Conservation (phyloP, 768 basidiomycete genomes). For the Podaxis sp. region DNA sequence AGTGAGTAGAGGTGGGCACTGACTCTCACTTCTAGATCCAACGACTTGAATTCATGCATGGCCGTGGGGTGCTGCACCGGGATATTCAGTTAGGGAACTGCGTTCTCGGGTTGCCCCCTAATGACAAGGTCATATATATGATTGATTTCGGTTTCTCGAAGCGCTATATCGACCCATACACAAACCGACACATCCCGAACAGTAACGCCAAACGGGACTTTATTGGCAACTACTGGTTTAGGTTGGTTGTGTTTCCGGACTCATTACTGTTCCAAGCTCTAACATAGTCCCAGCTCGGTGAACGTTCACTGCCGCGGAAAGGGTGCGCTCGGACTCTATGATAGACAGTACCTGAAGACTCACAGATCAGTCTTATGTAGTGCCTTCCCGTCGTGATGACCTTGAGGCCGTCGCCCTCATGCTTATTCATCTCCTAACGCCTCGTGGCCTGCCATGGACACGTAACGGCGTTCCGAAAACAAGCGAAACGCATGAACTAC, state of each 20-base stretch:
- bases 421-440: slow-evolving; percentile 79
- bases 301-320: slow-evolving; percentile 76
- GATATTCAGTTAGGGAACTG: slow-evolving; percentile 83
- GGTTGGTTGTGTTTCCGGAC: slow-evolving; percentile 30
- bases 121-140: slow-evolving; percentile 69
- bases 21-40: slow-evolving; percentile 48
- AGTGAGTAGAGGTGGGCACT: background rate
- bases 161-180: slow-evolving; percentile 65
- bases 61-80: slow-evolving; percentile 69
- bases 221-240: slow-evolving; percentile 86
- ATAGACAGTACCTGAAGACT: slow-evolving; percentile 9
- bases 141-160: slow-evolving; percentile 88
- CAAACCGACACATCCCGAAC: slow-evolving; percentile 70
- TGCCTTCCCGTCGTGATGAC: slow-evolving; percentile 78
- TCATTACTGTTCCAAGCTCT: background rate
- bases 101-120: slow-evolving; percentile 58
- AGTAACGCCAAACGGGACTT: slow-evolving; percentile 69
- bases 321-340: slow-evolving; percentile 40
- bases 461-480: slow-evolving; percentile 79
- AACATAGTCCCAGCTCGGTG: slow-evolving; percentile 46
- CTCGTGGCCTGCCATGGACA: slow-evolving; percentile 75
- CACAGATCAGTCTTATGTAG: slow-evolving; percentile 32
- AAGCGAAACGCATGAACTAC: slow-evolving; percentile 55
- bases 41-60: slow-evolving; percentile 76
- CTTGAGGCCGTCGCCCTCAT: slow-evolving; percentile 76